phyloP scores from a whole-genome alignment of 805 yeast species.

The Cyberlindnera bimundalis region DNA sequence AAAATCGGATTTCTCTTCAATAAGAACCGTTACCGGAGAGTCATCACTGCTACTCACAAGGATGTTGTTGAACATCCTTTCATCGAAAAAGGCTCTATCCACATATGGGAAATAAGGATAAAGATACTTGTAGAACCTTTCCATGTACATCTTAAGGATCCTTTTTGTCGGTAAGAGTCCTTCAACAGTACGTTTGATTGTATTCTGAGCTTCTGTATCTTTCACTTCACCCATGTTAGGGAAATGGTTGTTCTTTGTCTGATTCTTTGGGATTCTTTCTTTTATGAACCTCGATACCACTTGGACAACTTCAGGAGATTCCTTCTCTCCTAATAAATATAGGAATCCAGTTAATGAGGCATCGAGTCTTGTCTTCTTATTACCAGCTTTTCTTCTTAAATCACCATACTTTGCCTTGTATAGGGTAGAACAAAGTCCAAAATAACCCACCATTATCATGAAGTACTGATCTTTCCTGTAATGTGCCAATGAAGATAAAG shows the following conservation, averaged over 20 bases:
- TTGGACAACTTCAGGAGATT: slow-evolving; percentile 20
- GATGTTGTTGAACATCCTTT: slow-evolving; percentile 28
- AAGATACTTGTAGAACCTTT: slow-evolving; percentile 39
- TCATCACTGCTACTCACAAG: slow-evolving; percentile 32
- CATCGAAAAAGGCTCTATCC: slow-evolving; percentile 36
- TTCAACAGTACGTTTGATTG: slow-evolving; percentile 33
- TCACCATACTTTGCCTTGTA: slow-evolving; percentile 15
- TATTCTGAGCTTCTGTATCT: slow-evolving; percentile 22
- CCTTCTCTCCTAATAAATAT: slow-evolving; percentile 22
- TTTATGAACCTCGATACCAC: slow-evolving; percentile 20
- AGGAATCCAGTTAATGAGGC: slow-evolving; percentile 21
- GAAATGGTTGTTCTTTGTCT: slow-evolving; percentile 8
- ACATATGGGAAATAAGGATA: slow-evolving; percentile 49
- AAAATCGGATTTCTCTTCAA: slow-evolving; percentile 39
- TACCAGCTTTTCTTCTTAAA: slow-evolving; percentile 7
- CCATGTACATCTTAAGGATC: slow-evolving; percentile 39
- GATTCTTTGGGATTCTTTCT: slow-evolving; percentile 18
- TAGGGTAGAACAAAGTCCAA: slow-evolving; percentile 19
- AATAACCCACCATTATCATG: slow-evolving; percentile 23
- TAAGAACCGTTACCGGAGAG: slow-evolving; percentile 28
- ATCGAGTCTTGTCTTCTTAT: slow-evolving; percentile 23
- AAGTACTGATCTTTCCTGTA: slow-evolving; percentile 23
- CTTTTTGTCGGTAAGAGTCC: slow-evolving; percentile 36
- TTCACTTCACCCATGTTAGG: slow-evolving; percentile 15
- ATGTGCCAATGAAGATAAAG: slow-evolving; percentile 20